A percentile compares a stretch with the other conserved stretches of the same genome.
Evolutionary conservation across 768 basidiomycete species (phyloP).

Genomic region (Cyathus striatus): DNA sequence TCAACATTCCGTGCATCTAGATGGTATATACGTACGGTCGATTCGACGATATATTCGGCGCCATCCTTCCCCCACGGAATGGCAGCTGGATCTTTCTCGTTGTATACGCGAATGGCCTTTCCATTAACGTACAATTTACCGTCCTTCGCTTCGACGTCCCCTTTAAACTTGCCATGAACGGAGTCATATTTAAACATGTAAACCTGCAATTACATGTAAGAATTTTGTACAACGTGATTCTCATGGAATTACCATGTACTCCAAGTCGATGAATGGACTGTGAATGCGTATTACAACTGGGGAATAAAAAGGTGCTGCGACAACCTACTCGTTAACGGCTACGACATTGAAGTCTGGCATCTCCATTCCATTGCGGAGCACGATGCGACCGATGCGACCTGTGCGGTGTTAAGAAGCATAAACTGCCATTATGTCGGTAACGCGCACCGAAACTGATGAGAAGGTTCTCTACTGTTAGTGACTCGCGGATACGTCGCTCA

Average conservation of each 20-base stretch:
- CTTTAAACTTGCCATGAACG: conserved; percentile 82
- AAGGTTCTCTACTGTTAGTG: too few species aligned
- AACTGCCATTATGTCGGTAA: background rate
- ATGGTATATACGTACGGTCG: conserved; percentile 53
- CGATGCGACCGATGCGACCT: conserved; percentile 98
- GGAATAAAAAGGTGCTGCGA: too few species aligned
- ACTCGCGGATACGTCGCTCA: too few species aligned
- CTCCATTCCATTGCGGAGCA: conserved; percentile 82
- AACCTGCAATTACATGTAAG: conserved; percentile 57
- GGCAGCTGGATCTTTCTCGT: conserved; percentile 76
- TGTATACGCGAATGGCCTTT: conserved; percentile 66
- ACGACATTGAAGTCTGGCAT: conserved; percentile 68
- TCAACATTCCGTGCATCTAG: background rate
- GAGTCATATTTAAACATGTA: conserved; percentile 96
- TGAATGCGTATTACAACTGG: too few species aligned
- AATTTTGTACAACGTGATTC: background rate
- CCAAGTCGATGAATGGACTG: conserved; percentile 90
- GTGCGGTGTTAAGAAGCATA: background rate
- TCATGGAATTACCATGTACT: conserved; percentile 72
- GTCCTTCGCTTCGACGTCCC: conserved; percentile 65
- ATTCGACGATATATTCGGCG: conserved; percentile 90
- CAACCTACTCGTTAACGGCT: conserved; percentile 87
- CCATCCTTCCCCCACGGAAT: conserved; percentile 77
- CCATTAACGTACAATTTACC: conserved; percentile 80
- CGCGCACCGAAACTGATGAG: conserved; percentile 61